phyloP scores from a whole-genome alignment of 176 grass and related monocot genomes.

The Hordeum marinum region DNA sequence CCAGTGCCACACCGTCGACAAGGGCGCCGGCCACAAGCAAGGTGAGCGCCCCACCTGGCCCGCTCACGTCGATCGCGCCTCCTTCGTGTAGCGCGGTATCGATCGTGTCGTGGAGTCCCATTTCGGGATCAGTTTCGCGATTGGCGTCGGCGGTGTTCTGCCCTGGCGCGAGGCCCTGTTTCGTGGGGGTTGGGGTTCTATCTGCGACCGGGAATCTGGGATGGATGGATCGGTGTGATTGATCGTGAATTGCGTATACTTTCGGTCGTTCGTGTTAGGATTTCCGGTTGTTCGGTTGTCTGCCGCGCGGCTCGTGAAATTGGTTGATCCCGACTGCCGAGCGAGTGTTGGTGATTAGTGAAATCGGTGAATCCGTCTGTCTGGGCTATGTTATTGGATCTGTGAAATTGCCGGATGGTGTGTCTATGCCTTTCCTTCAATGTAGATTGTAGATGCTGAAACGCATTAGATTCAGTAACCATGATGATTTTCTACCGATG shows the following conservation, averaged over 20 bases:
- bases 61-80: neutral
- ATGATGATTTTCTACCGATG: neutral
- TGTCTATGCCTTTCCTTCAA: neutral
- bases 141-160: neutral
- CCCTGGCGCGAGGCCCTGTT: neutral
- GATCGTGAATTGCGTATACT: neutral
- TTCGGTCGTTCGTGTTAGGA: neutral
- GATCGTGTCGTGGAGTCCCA: neutral
- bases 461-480: neutral
- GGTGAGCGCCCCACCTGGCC: slow-evolving; percentile 24
- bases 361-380: neutral
- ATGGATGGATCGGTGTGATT: neutral
- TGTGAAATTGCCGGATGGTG: neutral
- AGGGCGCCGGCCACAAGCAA: slow-evolving; percentile 88
- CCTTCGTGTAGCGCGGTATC: neutral
- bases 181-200: neutral
- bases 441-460: neutral
- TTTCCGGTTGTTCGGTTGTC: neutral
- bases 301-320: neutral
- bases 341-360: neutral
- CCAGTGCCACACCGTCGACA: slow-evolving; percentile 89
- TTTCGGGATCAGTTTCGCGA: neutral
- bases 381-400: neutral
- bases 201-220: neutral
- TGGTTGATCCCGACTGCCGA: neutral